phyloP scores from a whole-genome alignment of 73 alveolate genomes.

The Loxodes magnus region DNA sequence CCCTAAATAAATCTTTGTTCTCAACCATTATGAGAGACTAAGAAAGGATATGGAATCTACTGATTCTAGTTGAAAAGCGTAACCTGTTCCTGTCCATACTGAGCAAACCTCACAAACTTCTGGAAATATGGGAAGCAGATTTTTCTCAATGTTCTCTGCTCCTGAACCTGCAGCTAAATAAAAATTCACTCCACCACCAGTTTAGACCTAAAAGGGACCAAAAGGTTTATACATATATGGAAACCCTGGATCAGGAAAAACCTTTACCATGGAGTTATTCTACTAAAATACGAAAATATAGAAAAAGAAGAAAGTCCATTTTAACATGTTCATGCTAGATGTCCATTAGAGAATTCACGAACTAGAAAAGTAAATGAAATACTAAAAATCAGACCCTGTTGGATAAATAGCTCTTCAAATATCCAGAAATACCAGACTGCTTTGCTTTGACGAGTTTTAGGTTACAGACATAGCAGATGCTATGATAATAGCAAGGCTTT shows the following conservation, averaged over 20 bases:
- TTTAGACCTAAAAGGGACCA: no score
- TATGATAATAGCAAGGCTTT: constrained; percentile 73
- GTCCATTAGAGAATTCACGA: constrained; percentile 64
- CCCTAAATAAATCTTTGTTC: no score
- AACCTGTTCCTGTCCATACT: no score
- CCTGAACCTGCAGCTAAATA: no score
- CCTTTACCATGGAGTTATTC: constrained; percentile 84
- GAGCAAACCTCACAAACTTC: no score
- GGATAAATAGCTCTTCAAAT: constrained; percentile 44
- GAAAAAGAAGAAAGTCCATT: constrained; percentile 67
- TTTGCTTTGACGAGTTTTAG: constrained; percentile 84
- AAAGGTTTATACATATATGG: constrained; percentile 65
- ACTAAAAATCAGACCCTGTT: constrained; percentile 58
- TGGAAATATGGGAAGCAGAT: no score
- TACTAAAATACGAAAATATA: constrained; percentile 41
- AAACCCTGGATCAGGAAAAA: constrained; percentile 85
- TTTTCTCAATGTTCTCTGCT: no score
- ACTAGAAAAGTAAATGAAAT: not conserved
- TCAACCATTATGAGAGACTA: no score
- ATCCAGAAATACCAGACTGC: constrained; percentile 44
- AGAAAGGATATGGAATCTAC: no score
- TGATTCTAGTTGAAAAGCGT: no score
- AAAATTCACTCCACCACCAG: no score
- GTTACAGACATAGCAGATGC: constrained; percentile 93
- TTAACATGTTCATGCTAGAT: constrained; percentile 85